These are phyloP conservation scores for Diutina scorzettiae DNA, from an alignment of 1,139 yeast species.

Conservation along the genomic window DNA sequence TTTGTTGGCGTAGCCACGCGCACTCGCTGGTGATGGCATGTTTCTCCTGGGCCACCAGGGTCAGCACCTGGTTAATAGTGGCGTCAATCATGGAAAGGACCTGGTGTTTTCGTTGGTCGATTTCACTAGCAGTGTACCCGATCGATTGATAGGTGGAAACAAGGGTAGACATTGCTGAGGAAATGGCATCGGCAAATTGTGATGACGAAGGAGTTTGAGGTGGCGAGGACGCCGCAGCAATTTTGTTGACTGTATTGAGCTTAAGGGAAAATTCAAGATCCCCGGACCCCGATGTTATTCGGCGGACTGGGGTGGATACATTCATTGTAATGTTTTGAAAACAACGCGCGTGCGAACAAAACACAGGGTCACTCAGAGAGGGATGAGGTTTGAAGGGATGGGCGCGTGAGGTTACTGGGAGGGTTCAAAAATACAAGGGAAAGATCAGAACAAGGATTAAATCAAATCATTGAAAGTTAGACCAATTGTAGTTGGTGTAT, in stretches of 20 bases:
- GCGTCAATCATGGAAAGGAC: constrained; percentile 29
- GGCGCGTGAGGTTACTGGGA: no score
- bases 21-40: constrained; percentile 30
- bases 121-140: constrained; percentile 27
- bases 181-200: neutral
- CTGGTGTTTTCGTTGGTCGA: constrained; percentile 23
- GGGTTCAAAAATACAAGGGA: no score
- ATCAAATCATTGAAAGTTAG: no score
- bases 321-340: neutral
- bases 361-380: no score
- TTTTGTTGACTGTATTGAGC: no score
- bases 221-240: no score
- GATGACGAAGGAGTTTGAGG: neutral
- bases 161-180: neutral
- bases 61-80: constrained; percentile 24
- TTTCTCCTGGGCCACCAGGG: constrained; percentile 25
- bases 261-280: neutral
- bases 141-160: constrained; percentile 18
- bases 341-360: no score
- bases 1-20: constrained; percentile 37
- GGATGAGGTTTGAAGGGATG: no score
- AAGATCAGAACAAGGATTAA: no score
- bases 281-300: neutral
- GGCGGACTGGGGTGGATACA: neutral
- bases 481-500: no score